phyloP scores from a whole-genome alignment of 1,284 basidiomycete genomes.

The Salmacisia buchloeana region DNA sequence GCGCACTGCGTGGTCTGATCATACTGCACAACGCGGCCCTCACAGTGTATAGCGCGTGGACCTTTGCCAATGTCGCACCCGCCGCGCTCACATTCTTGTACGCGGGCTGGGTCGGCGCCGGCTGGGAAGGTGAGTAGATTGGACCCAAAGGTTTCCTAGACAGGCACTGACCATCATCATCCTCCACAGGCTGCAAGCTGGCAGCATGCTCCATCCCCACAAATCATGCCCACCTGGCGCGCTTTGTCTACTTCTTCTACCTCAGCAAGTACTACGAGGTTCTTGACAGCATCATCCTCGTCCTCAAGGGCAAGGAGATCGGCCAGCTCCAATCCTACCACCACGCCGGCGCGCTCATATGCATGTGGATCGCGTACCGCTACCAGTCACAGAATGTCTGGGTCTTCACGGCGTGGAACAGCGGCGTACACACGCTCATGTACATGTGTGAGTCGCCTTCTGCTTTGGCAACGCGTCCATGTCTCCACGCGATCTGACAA shows the following conservation, averaged over 20 bases:
- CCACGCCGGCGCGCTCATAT: conserved; percentile 43
- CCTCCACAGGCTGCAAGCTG: conserved; percentile 31
- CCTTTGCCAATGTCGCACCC: conserved; percentile 29
- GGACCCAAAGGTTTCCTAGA: not conserved
- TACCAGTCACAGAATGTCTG: conserved; percentile 33
- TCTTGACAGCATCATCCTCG: conserved; percentile 48
- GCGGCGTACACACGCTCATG: conserved; percentile 42
- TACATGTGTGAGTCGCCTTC: conserved; percentile 16
- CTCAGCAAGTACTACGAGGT: conserved; percentile 50
- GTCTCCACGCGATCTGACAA: not conserved
- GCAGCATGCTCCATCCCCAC: conserved; percentile 49
- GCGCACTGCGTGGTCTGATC: conserved; percentile 21
- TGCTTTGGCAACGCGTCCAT: not conserved
- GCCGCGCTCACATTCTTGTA: conserved; percentile 30
- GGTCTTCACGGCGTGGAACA: conserved; percentile 44
- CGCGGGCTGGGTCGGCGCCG: conserved; percentile 27
- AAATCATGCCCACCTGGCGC: conserved; percentile 37
- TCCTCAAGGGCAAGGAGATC: conserved; percentile 50
- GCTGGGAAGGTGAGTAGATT: conserved; percentile 17
- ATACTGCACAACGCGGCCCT: conserved; percentile 37
- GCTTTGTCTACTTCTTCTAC: conserved; percentile 48
- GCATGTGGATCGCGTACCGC: conserved; percentile 48
- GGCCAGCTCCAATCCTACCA: conserved; percentile 39
- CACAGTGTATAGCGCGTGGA: conserved; percentile 35
- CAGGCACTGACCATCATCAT: not conserved